Conservation (phyloP, 139 green algal species). For the Picochlorum sp. region DNA sequence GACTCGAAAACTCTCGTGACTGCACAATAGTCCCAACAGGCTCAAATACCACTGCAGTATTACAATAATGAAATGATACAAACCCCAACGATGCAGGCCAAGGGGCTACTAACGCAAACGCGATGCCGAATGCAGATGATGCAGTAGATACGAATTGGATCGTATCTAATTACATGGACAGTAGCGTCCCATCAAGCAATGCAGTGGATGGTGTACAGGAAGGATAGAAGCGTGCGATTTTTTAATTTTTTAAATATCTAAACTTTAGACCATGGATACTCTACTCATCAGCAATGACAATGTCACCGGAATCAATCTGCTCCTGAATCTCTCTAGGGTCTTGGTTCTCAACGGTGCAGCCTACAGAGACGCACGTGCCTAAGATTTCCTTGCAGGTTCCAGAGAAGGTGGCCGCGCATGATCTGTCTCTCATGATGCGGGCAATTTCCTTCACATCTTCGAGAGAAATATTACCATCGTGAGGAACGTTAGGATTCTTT, state of each 20-base stretch:
- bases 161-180: too few species aligned
- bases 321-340: constrained; percentile 85
- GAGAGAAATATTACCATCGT: constrained; percentile 91
- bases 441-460: constrained; percentile 95
- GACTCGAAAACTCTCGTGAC: too few species aligned
- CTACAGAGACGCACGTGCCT: constrained; percentile 89
- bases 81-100: too few species aligned
- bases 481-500: constrained; percentile 99
- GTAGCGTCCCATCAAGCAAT: too few species aligned
- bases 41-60: too few species aligned
- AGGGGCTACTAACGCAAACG: too few species aligned
- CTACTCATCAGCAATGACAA: constrained; percentile 62
- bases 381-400: constrained; percentile 99
- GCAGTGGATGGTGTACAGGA: too few species aligned
- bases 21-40: too few species aligned
- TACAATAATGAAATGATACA: too few species aligned
- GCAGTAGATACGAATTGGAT: too few species aligned
- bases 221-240: too few species aligned
- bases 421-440: constrained; percentile 86
- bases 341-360: constrained; percentile 94
- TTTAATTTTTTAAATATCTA: neutral
- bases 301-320: constrained; percentile 75
- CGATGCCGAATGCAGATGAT: too few species aligned
- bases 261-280: neutral
- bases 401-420: constrained; percentile 76